phyloP scores from a whole-genome alignment of 169 alveolate genomes.

The Eimeria necatrix region DNA sequence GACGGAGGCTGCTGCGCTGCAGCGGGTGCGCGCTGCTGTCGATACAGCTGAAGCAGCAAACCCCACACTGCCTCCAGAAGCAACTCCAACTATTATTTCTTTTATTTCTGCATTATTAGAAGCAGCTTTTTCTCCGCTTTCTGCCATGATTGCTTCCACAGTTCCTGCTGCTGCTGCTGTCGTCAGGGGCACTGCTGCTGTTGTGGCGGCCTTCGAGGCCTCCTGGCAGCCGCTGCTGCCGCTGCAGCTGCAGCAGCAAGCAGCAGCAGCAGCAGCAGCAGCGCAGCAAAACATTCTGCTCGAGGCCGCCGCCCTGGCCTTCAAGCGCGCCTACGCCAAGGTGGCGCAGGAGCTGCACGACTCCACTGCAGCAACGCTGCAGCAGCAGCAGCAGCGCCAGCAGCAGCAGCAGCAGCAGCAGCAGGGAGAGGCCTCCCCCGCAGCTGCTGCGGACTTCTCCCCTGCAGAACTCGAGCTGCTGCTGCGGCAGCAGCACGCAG shows the following conservation, averaged over 20 bases:
- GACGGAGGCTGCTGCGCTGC: conserved; percentile 22
- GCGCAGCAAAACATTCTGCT: neutral
- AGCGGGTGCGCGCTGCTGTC: conserved; percentile 2
- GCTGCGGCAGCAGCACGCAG: conserved; percentile 32
- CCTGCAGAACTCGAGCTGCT: neutral
- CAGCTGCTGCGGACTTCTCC: neutral
- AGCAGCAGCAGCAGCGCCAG: conserved; percentile 29
- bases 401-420: conserved; percentile 52
- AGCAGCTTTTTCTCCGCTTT: neutral
- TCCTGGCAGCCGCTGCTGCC: neutral
- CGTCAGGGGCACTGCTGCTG: conserved; percentile 2
- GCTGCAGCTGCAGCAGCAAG: conserved; percentile 56
- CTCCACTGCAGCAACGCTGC: conserved; percentile 9
- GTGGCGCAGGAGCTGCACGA: conserved; percentile 45
- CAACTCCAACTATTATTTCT: neutral
- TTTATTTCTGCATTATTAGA: neutral
- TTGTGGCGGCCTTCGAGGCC: neutral
- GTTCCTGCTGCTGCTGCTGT: conserved; percentile 41
- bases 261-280: neutral
- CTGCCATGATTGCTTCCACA: conserved; percentile 36
- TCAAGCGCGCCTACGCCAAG: conserved; percentile 60
- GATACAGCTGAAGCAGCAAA: conserved; percentile 15
- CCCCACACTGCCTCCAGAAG: neutral
- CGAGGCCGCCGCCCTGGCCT: conserved; percentile 32
- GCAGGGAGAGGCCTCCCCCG: neutral